Evolutionary conservation across 345 rosid species (phyloP), one percentile per base, ranked within the genome.

Genomic region (Trapa bicornis): DNA sequence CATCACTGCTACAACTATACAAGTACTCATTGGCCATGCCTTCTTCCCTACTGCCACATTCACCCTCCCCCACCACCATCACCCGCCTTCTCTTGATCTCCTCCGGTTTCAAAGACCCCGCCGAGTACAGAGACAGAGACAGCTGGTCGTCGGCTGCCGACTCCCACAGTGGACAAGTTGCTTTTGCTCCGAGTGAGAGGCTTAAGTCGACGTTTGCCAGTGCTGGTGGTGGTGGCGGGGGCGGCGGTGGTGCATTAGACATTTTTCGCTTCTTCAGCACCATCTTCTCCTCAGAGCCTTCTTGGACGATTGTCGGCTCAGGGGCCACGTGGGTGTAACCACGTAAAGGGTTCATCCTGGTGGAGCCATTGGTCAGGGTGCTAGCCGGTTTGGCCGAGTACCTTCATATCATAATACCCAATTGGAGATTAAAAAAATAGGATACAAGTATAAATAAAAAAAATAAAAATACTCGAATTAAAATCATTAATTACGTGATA

Each of bases 101-200:
- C 37, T 38, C 66, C 5, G 41, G 67, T 73, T 76, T 82, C 56
- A 73, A 73, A 5, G 90, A 72, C 47, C 79, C 66, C 3, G 81
- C 74, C n/a, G 84, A 73, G 68, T 41, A 80, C 72, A 89, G 69
- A 67, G 94, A 84, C 64, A 89, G 74, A 16, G 87, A 79, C 69
- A 89, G 77, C 37, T 73, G 78, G 72, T 80, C 75, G 9, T n/a
- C 60, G 4, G 36, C 43, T 71, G 83, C 42, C 69, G 68, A 37
- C 60, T 64, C 77, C 74, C 75, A 78, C 75, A 43, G 38, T 37
- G 32, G 22, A 63, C 22, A 10, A 3, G 17, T 33, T 4, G n/a
- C 69, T 61, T 35, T 65, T 70, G 82, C 39, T 71, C 71, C 77
- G 45, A 85, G 76, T 60, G 87, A 78, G 15, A 89, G 89, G 68